These are phyloP conservation scores for Wickerhamiella shivajii DNA, from an alignment of 805 yeast genomes.

Conservation along the genomic window DNA sequence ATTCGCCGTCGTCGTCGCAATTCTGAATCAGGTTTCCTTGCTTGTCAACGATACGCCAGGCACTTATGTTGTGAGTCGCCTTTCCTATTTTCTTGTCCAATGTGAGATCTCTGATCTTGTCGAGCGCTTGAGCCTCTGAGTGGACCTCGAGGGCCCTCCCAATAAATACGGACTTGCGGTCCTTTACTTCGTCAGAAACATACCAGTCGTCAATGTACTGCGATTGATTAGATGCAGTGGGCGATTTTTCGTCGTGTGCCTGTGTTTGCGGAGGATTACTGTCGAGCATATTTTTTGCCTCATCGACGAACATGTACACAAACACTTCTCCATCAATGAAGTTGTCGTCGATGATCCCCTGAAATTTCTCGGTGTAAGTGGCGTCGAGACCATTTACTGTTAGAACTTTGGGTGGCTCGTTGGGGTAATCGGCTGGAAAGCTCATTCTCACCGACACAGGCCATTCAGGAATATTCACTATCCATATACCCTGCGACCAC, in stretches of 20 bases:
- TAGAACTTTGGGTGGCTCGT: too few relatives aligned
- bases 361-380: too few relatives aligned
- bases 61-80: slow-evolving; percentile 71
- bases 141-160: slow-evolving; percentile 54
- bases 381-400: too few relatives aligned
- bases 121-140: slow-evolving; percentile 53
- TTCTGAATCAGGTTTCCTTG: slow-evolving; percentile 44
- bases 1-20: slow-evolving; percentile 93
- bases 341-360: slow-evolving; percentile 37
- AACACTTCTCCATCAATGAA: slow-evolving; percentile 55
- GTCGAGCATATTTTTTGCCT: slow-evolving; percentile 20
- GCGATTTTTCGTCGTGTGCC: slow-evolving; percentile 1
- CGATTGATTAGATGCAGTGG: slow-evolving; percentile 7
- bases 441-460: slow-evolving; percentile 47
- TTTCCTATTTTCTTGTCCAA: slow-evolving; percentile 51
- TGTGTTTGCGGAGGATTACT: slow-evolving; percentile 3
- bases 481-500: slow-evolving; percentile 27
- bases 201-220: slow-evolving; percentile 49
- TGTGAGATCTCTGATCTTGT: slow-evolving; percentile 36
- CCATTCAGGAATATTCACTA: slow-evolving; percentile 48
- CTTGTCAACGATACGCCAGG: slow-evolving; percentile 59
- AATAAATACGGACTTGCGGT: slow-evolving; percentile 73
- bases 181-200: slow-evolving; percentile 60
- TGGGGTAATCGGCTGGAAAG: slow-evolving; percentile 62
- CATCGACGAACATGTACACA: slow-evolving; percentile 62